phyloP scores from a whole-genome alignment of 306 rosid genomes.

The Hippophae gyantsensis region DNA sequence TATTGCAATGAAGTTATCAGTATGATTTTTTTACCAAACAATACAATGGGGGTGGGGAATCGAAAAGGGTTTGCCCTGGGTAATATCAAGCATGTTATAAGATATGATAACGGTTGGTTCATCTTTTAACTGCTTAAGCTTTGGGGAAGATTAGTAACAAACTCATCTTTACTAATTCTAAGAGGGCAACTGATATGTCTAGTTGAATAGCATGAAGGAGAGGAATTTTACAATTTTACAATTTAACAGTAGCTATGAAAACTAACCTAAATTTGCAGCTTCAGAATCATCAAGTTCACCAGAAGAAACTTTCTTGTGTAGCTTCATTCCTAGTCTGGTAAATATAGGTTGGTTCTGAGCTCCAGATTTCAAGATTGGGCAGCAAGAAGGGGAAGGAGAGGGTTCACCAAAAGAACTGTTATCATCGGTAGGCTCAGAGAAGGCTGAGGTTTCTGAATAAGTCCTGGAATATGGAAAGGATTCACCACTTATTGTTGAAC shows the following conservation, averaged over 20 bases:
- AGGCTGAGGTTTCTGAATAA: constrained; percentile 57
- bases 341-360: constrained; percentile 29
- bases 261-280: constrained; percentile 54
- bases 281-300: constrained; percentile 49
- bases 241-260: background rate
- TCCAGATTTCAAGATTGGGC: constrained; percentile 36
- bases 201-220: no score
- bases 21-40: background rate
- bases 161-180: no score
- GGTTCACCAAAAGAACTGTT: constrained; percentile 48
- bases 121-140: no score
- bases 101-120: no score
- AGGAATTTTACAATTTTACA: no score
- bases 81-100: background rate
- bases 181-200: no score
- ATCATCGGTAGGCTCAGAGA: constrained; percentile 56
- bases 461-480: constrained; percentile 53
- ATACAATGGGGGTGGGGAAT: background rate
- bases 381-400: constrained; percentile 35
- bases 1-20: constrained; percentile 8
- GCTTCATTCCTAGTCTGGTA: constrained; percentile 43
- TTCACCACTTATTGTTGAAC: constrained; percentile 51
- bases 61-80: background rate
- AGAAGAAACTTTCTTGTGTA: constrained; percentile 15
- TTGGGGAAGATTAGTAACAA: no score